Conservation (phyloP, 2,329 filamentous ascomycete genomes). For the Pseudofabraea citricarpa region DNA sequence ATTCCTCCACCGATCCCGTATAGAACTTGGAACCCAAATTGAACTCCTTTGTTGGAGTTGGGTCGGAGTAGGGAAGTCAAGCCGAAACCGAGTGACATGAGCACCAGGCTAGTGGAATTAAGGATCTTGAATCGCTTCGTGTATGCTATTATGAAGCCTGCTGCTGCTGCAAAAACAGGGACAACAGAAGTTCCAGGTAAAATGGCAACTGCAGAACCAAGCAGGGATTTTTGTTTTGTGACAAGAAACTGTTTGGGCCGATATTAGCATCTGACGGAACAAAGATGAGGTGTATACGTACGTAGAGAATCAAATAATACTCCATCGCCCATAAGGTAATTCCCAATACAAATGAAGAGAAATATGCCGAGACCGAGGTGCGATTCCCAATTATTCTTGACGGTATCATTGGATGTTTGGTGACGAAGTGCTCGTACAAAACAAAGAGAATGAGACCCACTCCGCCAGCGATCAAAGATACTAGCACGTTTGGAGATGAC, state of each 20-base stretch:
- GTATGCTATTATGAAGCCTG: slow-evolving; percentile 7
- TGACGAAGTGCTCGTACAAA: slow-evolving; percentile 39
- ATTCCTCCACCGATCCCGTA: slow-evolving; percentile 10
- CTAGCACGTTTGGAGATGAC: slow-evolving; percentile 53
- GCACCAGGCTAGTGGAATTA: slow-evolving; percentile 4
- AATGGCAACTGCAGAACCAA: slow-evolving; percentile 7
- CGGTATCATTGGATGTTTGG: slow-evolving; percentile 27
- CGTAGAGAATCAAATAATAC: slow-evolving; percentile 14
- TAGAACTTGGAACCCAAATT: slow-evolving; percentile 11
- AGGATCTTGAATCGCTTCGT: slow-evolving; percentile 6
- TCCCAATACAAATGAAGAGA: slow-evolving; percentile 12
- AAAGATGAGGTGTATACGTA: no score
- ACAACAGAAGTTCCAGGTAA: slow-evolving; percentile 8
- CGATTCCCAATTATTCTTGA: slow-evolving; percentile 36
- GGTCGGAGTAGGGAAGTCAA: slow-evolving; percentile 10
- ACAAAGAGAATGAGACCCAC: slow-evolving; percentile 44
- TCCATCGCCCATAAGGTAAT: slow-evolving; percentile 12
- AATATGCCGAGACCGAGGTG: slow-evolving; percentile 34
- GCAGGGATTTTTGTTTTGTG: slow-evolving; percentile 6
- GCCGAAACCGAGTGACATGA: slow-evolving; percentile 4
- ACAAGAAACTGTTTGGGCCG: slow-evolving; percentile 10
- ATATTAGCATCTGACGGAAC: no score
- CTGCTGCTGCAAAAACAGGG: slow-evolving; percentile 4
- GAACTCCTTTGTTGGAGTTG: slow-evolving; percentile 6
- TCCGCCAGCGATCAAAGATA: slow-evolving; percentile 51